Evolutionary conservation across 495 filamentous ascomycete genomes (phyloP).

Genomic region (Lophiostoma macrostomum): DNA sequence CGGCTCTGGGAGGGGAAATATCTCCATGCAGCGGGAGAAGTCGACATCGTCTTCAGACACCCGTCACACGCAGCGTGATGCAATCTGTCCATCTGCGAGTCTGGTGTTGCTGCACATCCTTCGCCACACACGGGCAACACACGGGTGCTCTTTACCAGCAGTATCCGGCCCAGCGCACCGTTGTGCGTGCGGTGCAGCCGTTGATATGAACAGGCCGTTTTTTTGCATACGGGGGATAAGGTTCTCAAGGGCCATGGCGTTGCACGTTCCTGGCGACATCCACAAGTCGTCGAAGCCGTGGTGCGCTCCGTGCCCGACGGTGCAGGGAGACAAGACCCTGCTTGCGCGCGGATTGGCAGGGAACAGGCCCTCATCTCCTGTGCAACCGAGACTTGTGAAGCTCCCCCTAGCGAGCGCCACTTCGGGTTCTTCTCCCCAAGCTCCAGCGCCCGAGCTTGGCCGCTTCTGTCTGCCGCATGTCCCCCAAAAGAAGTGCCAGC

Average conservation of each 20-base stretch:
- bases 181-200: conserved; percentile 2
- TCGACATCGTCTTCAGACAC: conserved; percentile 1
- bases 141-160: neutral
- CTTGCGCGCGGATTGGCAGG: conserved; percentile 24
- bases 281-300: conserved; percentile 14
- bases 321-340: conserved; percentile 24
- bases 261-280: conserved; percentile 23
- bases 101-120: neutral
- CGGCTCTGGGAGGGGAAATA: conserved; percentile 15
- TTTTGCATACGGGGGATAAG: conserved; percentile 25
- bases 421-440: conserved; percentile 28
- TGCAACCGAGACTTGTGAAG: conserved; percentile 30
- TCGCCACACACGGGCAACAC: too few relatives aligned
- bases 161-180: neutral
- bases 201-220: conserved; percentile 18
- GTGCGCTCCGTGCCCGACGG: conserved; percentile 14
- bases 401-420: conserved; percentile 25
- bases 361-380: conserved; percentile 32
- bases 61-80: conserved; percentile 21
- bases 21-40: conserved; percentile 3
- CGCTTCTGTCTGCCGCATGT: conserved; percentile 16
- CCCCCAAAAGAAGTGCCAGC: conserved; percentile 27
- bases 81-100: conserved; percentile 9
- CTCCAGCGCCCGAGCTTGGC: conserved; percentile 25
- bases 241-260: neutral